Base-by-base conservation (phyloP, 192 early-diverging fungal species). In the Piromyces finnis region DNA sequence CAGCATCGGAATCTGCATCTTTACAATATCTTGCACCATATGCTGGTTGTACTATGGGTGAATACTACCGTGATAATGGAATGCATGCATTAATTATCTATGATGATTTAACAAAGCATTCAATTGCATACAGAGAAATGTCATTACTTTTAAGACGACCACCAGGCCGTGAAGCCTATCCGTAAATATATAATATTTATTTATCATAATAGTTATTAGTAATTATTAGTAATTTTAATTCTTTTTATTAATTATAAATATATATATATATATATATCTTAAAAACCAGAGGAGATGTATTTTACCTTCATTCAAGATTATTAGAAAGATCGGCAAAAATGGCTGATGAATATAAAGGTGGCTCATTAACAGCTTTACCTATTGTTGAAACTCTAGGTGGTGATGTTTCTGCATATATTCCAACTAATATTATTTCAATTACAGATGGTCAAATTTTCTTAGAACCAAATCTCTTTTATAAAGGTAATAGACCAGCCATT, bases 401-500 rank as follows among this genome's bases (percentile, higher is more conserved):
- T 89, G 97, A 98, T 94, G 97, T 99, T 86, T 99, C 97, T 84
- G 97, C 97, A 35, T 99, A 99, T 91, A 99, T 99, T 92, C 97
- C 97, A 82, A 99, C 97, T 85, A 99, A 99, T 91, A 96, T 99
- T 84, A 99, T 99, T 97, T 99, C 97, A 88, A 99, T 99, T 84
- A 99, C 97, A 81, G 97, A 99, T 89, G 97, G 97, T 51, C 97
- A 99, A 89, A 98, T 99, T 83, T 99, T 99, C 94, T 92, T 99
- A 91, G 97, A 99, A 90, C 96, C 97, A 79, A 96, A 99, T 90
- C 92, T 99, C 81, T 99, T 99, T 94, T 99, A 98, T 94, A 99
- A 98, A 94, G 97, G 97, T 93, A 30, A 77, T 82, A 95, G 97
- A 85, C 97, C 97, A 80, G 97, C 97, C 82, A 99, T 99, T 88